Percentiles rank a stretch among this genome's conserved stretches.
These are phyloP conservation scores for Cyphellophora attinorum DNA, from an alignment of 2,329 filamentous ascomycete species.

Conservation along the genomic window DNA sequence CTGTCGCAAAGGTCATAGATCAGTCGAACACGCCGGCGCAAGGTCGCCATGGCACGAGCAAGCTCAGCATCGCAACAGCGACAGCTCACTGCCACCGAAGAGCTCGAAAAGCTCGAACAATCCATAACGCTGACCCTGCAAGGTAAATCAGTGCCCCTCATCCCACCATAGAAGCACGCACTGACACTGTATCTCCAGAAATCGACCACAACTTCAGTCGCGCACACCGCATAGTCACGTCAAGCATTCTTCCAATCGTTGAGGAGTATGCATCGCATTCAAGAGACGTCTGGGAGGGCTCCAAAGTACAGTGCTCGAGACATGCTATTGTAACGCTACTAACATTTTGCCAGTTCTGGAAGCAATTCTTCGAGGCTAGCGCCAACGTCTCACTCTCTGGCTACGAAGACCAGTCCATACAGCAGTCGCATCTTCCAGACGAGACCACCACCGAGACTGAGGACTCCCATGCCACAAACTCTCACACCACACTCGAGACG, in stretches of 20 bases:
- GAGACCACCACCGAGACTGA: slow-evolving; percentile 47
- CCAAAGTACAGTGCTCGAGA: slow-evolving; percentile 56
- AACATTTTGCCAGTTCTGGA: slow-evolving; percentile 83
- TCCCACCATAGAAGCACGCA: slow-evolving; percentile 5
- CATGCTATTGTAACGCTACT: slow-evolving; percentile 1
- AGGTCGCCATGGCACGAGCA: slow-evolving; percentile 17
- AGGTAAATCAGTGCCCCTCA: slow-evolving; percentile 41
- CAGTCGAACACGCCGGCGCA: no score
- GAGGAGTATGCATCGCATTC: slow-evolving; percentile 95
- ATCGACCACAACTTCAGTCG: slow-evolving; percentile 98
- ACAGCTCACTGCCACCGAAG: slow-evolving; percentile 75
- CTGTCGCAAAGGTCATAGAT: no score
- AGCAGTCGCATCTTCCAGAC: neutral
- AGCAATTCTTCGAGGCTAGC: slow-evolving; percentile 98
- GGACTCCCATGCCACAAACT: slow-evolving; percentile 44
- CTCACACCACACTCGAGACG: slow-evolving; percentile 33
- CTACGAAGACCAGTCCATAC: slow-evolving; percentile 67
- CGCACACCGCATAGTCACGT: slow-evolving; percentile 90
- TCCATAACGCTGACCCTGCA: slow-evolving; percentile 93
- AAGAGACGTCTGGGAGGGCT: slow-evolving; percentile 89
- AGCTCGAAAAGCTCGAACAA: slow-evolving; percentile 91
- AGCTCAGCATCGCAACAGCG: slow-evolving; percentile 23
- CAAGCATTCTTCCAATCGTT: slow-evolving; percentile 83
- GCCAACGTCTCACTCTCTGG: slow-evolving; percentile 94
- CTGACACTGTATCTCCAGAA: slow-evolving; percentile 46